These are phyloP conservation scores for Pseudoperonospora humuli DNA, from an alignment of 352 stramenopile genomes.

Conservation along the genomic window DNA sequence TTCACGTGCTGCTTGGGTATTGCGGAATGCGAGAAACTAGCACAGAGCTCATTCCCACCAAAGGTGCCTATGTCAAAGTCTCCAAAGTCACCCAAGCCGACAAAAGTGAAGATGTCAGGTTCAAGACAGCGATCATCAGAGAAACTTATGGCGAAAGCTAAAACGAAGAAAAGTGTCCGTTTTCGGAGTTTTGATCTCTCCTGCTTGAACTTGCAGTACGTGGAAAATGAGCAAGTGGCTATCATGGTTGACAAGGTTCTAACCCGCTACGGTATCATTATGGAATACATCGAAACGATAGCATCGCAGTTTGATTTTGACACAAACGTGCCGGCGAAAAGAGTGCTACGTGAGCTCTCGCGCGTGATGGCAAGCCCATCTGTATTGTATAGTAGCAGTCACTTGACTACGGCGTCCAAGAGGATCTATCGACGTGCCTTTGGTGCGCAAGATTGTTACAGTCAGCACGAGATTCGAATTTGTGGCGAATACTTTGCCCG, in stretches of 20 bases:
- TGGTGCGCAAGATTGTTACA: slow-evolving; percentile 20
- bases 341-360: slow-evolving; percentile 17
- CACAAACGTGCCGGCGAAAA: not conserved
- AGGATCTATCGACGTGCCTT: slow-evolving; percentile 27
- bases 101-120: slow-evolving; percentile 2
- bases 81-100: slow-evolving; percentile 8
- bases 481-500: slow-evolving; percentile 33
- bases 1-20: no score
- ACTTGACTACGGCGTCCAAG: not conserved
- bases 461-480: slow-evolving; percentile 36
- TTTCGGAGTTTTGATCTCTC: slow-evolving; percentile 66
- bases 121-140: slow-evolving; percentile 4
- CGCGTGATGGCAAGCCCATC: no score
- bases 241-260: slow-evolving; percentile 41
- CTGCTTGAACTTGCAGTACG: slow-evolving; percentile 50
- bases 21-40: no score
- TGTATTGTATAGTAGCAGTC: slow-evolving; percentile 1
- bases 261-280: slow-evolving; percentile 29
- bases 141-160: slow-evolving; percentile 9
- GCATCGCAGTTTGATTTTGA: slow-evolving; percentile 5
- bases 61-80: slow-evolving; percentile 12
- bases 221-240: slow-evolving; percentile 34
- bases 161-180: slow-evolving; percentile 39
- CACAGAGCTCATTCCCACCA: slow-evolving; percentile 16
- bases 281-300: slow-evolving; percentile 27